These are phyloP conservation scores for Xylariaceae sp. DNA, from an alignment of 2,329 filamentous ascomycete species.

Conservation along the genomic window DNA sequence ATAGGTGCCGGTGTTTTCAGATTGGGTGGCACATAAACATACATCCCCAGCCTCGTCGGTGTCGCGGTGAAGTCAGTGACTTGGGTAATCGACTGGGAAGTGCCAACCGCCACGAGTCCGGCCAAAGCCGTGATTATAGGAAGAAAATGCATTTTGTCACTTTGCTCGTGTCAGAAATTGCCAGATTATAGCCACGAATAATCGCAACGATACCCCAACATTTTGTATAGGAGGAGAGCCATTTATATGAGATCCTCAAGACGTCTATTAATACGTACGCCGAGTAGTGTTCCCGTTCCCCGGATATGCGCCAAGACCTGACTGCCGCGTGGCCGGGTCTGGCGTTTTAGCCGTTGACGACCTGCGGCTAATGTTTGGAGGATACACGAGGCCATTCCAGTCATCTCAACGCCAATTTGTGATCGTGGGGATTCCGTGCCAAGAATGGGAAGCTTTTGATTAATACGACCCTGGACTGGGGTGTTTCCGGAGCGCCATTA, in stretches of 20 bases:
- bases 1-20: slow-evolving; percentile 38
- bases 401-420: slow-evolving; percentile 10
- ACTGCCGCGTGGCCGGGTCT: slow-evolving; percentile 12
- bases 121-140: slow-evolving; percentile 22
- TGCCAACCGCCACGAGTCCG: slow-evolving; percentile 27
- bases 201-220: neutral
- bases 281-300: slow-evolving; percentile 4
- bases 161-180: neutral
- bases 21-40: slow-evolving; percentile 32
- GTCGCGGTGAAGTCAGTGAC: slow-evolving; percentile 32
- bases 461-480: slow-evolving; percentile 6
- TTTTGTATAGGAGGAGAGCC: slow-evolving; percentile 4
- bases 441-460: slow-evolving; percentile 9
- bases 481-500: slow-evolving; percentile 8
- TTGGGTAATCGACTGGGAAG: slow-evolving; percentile 26
- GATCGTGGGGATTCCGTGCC: slow-evolving; percentile 9
- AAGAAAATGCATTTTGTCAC: slow-evolving; percentile 15
- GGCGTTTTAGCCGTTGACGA: slow-evolving; percentile 15
- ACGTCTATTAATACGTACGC: slow-evolving; percentile 2
- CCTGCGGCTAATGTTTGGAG: slow-evolving; percentile 16
- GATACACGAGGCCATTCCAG: slow-evolving; percentile 2
- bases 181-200: neutral
- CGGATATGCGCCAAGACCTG: slow-evolving; percentile 14
- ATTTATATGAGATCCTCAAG: neutral
- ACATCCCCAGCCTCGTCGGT: slow-evolving; percentile 36